Conservation (phyloP, 441 rosid species). For the Populus hybrid region DNA sequence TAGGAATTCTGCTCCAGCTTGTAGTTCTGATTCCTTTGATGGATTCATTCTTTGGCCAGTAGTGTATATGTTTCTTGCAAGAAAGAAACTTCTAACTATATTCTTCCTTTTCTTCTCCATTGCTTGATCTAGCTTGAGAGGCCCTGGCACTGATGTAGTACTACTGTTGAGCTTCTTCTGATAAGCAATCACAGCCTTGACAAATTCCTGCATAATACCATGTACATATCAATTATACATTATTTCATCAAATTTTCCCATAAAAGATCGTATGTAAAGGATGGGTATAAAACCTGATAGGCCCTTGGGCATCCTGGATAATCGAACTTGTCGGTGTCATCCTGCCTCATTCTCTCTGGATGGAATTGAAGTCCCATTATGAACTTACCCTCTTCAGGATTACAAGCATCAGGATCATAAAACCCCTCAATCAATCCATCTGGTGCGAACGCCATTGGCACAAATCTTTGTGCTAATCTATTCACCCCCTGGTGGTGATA, state of each 20-base stretch:
- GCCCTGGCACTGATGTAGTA: constrained; percentile 36
- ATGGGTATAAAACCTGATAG: constrained; percentile 45
- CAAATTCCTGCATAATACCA: constrained; percentile 56
- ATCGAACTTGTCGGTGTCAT: constrained; percentile 54
- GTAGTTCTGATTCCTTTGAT: constrained; percentile 47
- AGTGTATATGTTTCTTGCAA: constrained; percentile 55
- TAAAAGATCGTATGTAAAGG: neutral
- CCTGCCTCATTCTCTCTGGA: constrained; percentile 70
- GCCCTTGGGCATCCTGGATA: constrained; percentile 74
- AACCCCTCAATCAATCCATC: constrained; percentile 85
- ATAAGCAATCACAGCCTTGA: constrained; percentile 77
- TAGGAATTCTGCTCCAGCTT: constrained; percentile 74
- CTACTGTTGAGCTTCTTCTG: constrained; percentile 62
- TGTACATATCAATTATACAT: too few relatives aligned
- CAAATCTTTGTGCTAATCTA: constrained; percentile 58
- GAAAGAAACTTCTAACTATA: constrained; percentile 61
- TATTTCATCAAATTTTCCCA: neutral
- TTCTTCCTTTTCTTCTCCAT: constrained; percentile 61
- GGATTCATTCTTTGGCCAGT: constrained; percentile 35
- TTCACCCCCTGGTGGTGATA: constrained; percentile 91
- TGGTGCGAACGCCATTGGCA: constrained; percentile 72
- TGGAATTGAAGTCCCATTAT: constrained; percentile 85
- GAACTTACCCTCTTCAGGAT: constrained; percentile 72
- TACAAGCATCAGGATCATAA: constrained; percentile 70
- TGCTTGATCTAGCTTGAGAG: constrained; percentile 44